A percentile compares a stretch with the other conserved stretches of the same genome.
These are phyloP conservation scores for Stygiomarasmius scandens DNA, from an alignment of 1,284 basidiomycete genomes.

Conservation along the genomic window DNA sequence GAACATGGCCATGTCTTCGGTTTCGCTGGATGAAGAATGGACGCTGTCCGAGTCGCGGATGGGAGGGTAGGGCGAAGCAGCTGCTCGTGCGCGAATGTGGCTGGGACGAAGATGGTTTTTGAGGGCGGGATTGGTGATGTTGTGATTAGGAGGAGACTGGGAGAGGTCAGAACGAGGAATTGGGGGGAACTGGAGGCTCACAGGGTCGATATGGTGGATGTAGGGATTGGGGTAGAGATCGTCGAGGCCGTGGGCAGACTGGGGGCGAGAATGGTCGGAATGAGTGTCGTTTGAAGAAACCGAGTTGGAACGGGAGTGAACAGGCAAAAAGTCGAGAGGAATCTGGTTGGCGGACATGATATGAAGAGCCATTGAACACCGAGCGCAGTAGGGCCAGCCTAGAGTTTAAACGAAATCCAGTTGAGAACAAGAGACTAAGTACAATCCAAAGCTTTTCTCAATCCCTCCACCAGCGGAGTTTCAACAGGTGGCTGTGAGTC, in stretches of 20 bases:
- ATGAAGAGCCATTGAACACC: constrained; percentile 72
- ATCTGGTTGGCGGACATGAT: constrained; percentile 60
- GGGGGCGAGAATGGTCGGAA: constrained; percentile 71
- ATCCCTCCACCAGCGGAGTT: too few relatives aligned
- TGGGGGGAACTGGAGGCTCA: constrained; percentile 31
- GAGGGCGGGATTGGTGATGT: constrained; percentile 67
- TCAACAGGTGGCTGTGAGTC: too few relatives aligned
- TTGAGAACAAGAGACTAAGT: too few relatives aligned
- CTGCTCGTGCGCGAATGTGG: constrained; percentile 75
- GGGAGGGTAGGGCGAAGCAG: constrained; percentile 74
- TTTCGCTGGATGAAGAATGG: constrained; percentile 82
- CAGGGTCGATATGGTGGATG: constrained; percentile 45
- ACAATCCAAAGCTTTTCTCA: too few relatives aligned
- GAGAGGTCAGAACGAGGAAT: constrained; percentile 46
- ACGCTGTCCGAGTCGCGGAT: constrained; percentile 76
- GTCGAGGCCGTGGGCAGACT: constrained; percentile 65
- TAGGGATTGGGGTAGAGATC: constrained; percentile 42
- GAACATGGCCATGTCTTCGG: constrained; percentile 81
- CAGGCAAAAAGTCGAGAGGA: constrained; percentile 70
- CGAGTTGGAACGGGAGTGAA: constrained; percentile 69
- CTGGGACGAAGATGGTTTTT: constrained; percentile 73
- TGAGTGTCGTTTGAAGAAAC: constrained; percentile 73
- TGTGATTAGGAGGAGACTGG: constrained; percentile 73
- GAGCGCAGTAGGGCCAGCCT: constrained; percentile 34
- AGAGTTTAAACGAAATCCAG: constrained; percentile 12